A percentile compares a stretch with the other conserved stretches of the same genome.
These are phyloP conservation scores for Amaranthus palmeri DNA, from an alignment of 148 eudicot genomes.

Conservation along the genomic window DNA sequence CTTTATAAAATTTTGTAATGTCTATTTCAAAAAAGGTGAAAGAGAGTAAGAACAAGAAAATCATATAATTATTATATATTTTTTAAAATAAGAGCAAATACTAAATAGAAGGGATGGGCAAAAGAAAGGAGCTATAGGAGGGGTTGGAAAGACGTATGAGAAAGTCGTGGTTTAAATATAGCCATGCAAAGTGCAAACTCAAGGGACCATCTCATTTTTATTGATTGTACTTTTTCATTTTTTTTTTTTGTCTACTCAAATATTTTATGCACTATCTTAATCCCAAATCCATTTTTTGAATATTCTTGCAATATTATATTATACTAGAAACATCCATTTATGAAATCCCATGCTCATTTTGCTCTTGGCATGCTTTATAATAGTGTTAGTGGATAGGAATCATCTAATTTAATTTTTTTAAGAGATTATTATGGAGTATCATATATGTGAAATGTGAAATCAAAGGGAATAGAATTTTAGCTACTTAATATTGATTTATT, in stretches of 20 bases:
- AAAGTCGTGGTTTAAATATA: conserved; percentile 26
- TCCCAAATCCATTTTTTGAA: conserved; percentile 3
- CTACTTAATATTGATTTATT: too few species aligned
- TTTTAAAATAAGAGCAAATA: background rate
- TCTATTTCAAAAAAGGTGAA: background rate
- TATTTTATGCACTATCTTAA: conserved; percentile 9
- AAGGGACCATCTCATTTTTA: conserved; percentile 12
- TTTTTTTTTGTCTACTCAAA: background rate
- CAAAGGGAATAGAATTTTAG: too few species aligned
- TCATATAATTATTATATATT: too few species aligned
- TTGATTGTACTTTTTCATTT: conserved; percentile 5
- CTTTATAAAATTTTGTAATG: too few species aligned
- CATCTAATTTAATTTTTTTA: too few species aligned
- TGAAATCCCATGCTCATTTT: background rate
- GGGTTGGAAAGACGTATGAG: conserved; percentile 22
- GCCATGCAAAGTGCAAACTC: conserved; percentile 30
- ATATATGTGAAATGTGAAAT: too few species aligned
- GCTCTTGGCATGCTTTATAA: too few species aligned
- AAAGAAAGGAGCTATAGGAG: background rate
- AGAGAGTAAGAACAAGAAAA: background rate
- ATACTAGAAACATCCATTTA: background rate
- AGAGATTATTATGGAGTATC: too few species aligned
- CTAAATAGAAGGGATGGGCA: background rate
- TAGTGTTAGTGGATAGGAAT: too few species aligned
- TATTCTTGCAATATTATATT: conserved; percentile 16